Evolutionary conservation across 768 basidiomycete genomes (phyloP).

Genomic region (Hysterangium stoloniferum): DNA sequence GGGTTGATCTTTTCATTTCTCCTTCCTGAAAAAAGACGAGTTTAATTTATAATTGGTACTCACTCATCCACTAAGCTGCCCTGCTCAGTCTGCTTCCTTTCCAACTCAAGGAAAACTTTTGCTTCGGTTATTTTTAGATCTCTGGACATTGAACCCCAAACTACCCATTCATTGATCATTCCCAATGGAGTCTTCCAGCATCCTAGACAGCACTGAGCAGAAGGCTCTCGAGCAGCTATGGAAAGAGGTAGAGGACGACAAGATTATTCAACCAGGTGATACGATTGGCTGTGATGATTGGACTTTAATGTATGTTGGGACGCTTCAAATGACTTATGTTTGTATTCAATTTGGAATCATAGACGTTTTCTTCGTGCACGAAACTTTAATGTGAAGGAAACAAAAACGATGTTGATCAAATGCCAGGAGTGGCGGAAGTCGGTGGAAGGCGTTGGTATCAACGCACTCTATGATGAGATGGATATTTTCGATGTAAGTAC

Average conservation of each 20-base stretch:
- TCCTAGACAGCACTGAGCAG: slow-evolving; percentile 16
- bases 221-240: slow-evolving; percentile 45
- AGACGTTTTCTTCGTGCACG: slow-evolving; percentile 73
- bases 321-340: not conserved
- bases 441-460: slow-evolving; percentile 56
- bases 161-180: too few species aligned
- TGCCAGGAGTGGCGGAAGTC: slow-evolving; percentile 66
- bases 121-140: too few species aligned
- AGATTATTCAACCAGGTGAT: slow-evolving; percentile 50
- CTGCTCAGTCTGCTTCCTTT: too few species aligned
- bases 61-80: too few species aligned
- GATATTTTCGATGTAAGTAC: slow-evolving; percentile 63
- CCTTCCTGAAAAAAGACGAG: too few species aligned
- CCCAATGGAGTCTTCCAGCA: not conserved
- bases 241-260: slow-evolving; percentile 42
- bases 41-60: too few species aligned
- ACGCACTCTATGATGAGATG: slow-evolving; percentile 48
- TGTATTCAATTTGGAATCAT: not conserved
- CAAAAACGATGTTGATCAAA: slow-evolving; percentile 58
- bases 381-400: slow-evolving; percentile 46
- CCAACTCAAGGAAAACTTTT: too few species aligned
- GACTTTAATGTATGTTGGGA: slow-evolving; percentile 31
- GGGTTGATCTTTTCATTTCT: too few species aligned
- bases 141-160: too few species aligned
- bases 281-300: slow-evolving; percentile 52